Percentiles rank a stretch among this genome's conserved stretches.
These are phyloP conservation scores for Durio zibethinus DNA, from an alignment of 345 rosid genomes.

Conservation along the genomic window DNA sequence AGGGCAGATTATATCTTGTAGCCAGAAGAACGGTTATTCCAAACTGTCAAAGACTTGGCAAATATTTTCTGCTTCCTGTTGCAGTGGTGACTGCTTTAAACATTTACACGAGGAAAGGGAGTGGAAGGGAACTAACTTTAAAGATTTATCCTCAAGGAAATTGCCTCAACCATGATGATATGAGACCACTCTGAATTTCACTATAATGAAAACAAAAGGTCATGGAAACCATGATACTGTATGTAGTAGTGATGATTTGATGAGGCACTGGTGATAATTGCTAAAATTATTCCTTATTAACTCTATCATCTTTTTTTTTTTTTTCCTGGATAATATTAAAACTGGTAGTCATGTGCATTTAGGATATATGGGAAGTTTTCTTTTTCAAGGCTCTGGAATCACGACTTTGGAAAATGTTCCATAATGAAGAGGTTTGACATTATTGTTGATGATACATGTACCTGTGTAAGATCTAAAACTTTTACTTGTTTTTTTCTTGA, in stretches of 20 bases:
- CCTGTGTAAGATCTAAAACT: background rate
- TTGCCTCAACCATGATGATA: background rate
- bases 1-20: background rate
- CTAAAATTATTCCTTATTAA: background rate
- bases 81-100: background rate
- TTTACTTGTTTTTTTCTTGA: background rate
- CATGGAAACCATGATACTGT: background rate
- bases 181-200: background rate
- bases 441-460: background rate
- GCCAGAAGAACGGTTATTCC: background rate
- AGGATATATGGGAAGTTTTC: background rate
- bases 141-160: background rate
- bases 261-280: background rate
- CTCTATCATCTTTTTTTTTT: no score
- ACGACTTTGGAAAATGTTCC: background rate
- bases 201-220: background rate
- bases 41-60: background rate
- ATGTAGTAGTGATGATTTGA: background rate
- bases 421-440: background rate
- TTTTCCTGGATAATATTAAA: background rate
- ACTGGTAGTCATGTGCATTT: background rate
- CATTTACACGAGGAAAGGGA: background rate
- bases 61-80: conserved; percentile 2
- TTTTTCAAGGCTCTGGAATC: background rate
- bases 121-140: background rate